Conservation (phyloP, 2,329 filamentous ascomycete genomes). For the Fusarium globosum region DNA sequence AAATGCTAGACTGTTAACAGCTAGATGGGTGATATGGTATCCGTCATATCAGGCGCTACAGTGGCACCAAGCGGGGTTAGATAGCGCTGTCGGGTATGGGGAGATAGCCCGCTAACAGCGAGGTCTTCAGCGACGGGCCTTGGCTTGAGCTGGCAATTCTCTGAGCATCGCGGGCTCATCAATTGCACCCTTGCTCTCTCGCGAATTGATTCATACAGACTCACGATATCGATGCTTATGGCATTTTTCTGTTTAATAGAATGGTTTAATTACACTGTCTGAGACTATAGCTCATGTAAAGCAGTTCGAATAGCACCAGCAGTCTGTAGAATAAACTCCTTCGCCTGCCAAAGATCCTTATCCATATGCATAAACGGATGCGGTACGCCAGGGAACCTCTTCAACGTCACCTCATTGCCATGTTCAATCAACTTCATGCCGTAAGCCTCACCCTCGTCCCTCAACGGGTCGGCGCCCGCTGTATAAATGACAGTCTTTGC, state of each 20-base stretch:
- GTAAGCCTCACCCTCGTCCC: constrained; percentile 63
- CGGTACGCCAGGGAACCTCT: constrained; percentile 59
- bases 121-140: neutral
- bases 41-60: neutral
- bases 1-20: constrained; percentile 1
- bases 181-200: neutral
- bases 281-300: neutral
- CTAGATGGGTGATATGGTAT: neutral
- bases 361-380: constrained; percentile 64
- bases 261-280: neutral
- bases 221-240: neutral
- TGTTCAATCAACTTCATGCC: constrained; percentile 54
- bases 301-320: constrained; percentile 47
- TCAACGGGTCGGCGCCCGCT: constrained; percentile 38
- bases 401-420: constrained; percentile 59
- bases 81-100: neutral
- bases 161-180: neutral
- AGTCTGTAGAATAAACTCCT: constrained; percentile 49
- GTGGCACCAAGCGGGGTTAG: neutral
- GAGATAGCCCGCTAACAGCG: neutral
- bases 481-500: constrained; percentile 7
- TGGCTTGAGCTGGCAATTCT: too few species aligned
- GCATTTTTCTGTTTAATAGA: accelerated
- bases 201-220: too few species aligned
- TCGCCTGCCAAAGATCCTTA: constrained; percentile 51